phyloP scores from a whole-genome alignment of 2,329 filamentous ascomycete species.

The Calonectria pauciramosa region DNA sequence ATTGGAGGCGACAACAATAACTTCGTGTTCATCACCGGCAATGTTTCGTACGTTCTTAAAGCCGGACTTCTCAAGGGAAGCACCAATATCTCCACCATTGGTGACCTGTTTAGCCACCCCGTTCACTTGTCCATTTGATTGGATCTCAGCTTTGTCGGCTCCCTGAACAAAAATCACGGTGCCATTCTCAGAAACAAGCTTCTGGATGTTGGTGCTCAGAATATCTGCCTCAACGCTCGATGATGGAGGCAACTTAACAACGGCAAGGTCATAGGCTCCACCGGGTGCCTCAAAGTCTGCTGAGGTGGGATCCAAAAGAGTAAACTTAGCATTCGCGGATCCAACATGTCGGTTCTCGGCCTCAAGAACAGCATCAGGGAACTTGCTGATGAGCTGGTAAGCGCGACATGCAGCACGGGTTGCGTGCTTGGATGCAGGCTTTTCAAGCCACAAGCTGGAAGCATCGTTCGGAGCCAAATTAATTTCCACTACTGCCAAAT shows the following conservation, averaged over 20 bases:
- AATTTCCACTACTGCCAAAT: slow-evolving; percentile 17
- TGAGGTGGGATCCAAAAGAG: background rate
- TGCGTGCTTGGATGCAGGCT: background rate
- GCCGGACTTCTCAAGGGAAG: background rate
- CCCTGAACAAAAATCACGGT: background rate
- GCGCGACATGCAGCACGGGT: slow-evolving; percentile 14
- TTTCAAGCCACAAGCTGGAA: slow-evolving; percentile 16
- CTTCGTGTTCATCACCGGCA: background rate
- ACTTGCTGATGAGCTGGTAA: slow-evolving; percentile 7
- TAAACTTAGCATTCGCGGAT: slow-evolving; percentile 18
- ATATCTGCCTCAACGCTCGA: background rate
- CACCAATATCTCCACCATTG: background rate
- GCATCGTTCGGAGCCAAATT: slow-evolving; percentile 2
- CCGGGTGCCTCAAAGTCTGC: background rate
- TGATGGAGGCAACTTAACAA: background rate
- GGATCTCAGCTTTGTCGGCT: background rate
- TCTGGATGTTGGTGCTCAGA: background rate
- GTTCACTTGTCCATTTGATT: background rate
- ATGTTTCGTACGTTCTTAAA: background rate
- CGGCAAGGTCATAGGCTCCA: slow-evolving; percentile 1
- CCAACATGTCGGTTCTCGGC: background rate
- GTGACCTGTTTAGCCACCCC: background rate
- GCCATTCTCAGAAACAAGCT: background rate
- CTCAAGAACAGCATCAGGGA: slow-evolving; percentile 11
- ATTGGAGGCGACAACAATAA: background rate